These are phyloP conservation scores for Oryza glumipatula DNA, from an alignment of 176 grass and related monocot genomes.

Conservation along the genomic window DNA sequence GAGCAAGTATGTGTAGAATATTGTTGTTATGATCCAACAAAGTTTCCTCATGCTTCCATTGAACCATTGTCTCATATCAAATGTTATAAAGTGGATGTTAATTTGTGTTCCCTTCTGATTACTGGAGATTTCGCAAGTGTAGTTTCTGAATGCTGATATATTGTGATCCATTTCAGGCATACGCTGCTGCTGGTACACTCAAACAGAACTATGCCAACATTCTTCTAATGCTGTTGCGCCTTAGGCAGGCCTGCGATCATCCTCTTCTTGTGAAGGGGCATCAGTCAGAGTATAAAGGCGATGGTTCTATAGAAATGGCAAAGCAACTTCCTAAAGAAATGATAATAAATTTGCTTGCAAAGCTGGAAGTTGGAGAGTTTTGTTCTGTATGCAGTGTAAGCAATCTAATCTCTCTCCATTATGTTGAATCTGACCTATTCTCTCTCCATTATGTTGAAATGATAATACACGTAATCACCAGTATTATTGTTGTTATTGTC, in stretches of 20 bases:
- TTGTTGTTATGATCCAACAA: not conserved
- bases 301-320: conserved; percentile 87
- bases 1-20: not conserved
- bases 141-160: conserved; percentile 30
- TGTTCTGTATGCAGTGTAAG: conserved; percentile 89
- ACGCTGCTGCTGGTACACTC: conserved; percentile 90
- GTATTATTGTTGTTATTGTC: not conserved
- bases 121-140: conserved; percentile 28
- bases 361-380: conserved; percentile 70
- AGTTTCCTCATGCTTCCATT: not conserved
- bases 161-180: conserved; percentile 63
- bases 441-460: too few relatives aligned
- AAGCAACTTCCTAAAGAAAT: conserved; percentile 78
- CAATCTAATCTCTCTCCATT: conserved; percentile 21
- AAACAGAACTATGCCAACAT: conserved; percentile 99
- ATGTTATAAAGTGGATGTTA: not conserved
- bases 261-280: conserved; percentile 86
- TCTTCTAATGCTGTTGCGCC: conserved; percentile 86
- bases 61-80: conserved; percentile 11
- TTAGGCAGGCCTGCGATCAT: conserved; percentile 97
- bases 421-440: conserved; percentile 15
- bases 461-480: too few relatives aligned
- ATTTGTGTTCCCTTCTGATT: conserved; percentile 1
- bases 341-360: conserved; percentile 74
- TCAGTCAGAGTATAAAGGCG: conserved; percentile 68